These are phyloP conservation scores for Taiwanofungus camphoratus DNA, from an alignment of 1,284 basidiomycete genomes.

Conservation along the genomic window DNA sequence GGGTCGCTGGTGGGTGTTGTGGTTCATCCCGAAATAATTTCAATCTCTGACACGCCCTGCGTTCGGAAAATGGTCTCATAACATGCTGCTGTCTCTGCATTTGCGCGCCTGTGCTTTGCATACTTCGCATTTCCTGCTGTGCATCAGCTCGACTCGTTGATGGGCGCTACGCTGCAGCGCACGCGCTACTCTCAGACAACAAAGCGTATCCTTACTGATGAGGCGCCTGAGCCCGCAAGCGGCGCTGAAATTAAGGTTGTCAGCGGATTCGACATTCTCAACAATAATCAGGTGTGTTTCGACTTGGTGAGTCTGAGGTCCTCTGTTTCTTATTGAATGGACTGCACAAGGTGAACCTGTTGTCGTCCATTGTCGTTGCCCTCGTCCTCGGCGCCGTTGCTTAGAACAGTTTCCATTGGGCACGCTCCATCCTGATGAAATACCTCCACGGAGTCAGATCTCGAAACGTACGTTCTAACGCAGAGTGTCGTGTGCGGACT, in stretches of 20 bases:
- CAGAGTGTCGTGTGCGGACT: no score
- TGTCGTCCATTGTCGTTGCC: conserved; percentile 20
- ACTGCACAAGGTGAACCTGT: conserved; percentile 15
- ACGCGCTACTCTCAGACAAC: conserved; percentile 68
- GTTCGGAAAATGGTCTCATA: no score
- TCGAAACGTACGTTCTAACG: background rate
- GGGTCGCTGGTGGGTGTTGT: conserved; percentile 64
- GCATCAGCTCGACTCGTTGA: conserved; percentile 17
- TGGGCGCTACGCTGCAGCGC: conserved; percentile 81
- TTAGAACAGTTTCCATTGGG: conserved; percentile 3
- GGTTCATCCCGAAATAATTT: conserved; percentile 1
- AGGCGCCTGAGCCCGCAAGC: conserved; percentile 26
- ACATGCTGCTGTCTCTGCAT: background rate
- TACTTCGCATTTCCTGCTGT: background rate
- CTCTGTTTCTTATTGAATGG: background rate
- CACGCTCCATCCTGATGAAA: background rate
- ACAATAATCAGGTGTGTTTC: conserved; percentile 70
- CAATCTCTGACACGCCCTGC: no score
- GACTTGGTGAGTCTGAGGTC: background rate
- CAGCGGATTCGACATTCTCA: conserved; percentile 68
- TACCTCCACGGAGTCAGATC: background rate
- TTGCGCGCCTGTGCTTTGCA: background rate
- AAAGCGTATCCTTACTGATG: conserved; percentile 66
- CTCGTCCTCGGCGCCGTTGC: conserved; percentile 16
- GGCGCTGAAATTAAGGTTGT: conserved; percentile 46